phyloP scores from a whole-genome alignment of 371 early-diverging fungal genomes.

The Quaeritorhiza haematococci region DNA sequence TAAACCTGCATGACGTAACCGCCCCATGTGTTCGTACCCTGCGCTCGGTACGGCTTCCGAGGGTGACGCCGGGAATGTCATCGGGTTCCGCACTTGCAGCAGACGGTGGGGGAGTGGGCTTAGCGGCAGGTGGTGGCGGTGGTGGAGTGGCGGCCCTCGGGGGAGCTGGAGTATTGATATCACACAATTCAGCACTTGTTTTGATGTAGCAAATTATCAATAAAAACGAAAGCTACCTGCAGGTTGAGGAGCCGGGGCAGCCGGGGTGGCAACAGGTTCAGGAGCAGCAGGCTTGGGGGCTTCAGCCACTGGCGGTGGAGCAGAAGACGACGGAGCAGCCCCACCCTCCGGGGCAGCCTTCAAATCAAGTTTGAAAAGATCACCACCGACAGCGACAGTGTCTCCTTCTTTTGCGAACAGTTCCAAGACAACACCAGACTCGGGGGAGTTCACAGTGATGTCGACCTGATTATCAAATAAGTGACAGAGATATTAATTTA shows the following conservation, averaged over 20 bases:
- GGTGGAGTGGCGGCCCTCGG: slow-evolving; percentile 20
- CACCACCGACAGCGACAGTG: slow-evolving; percentile 85
- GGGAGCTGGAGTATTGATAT: slow-evolving; percentile 33
- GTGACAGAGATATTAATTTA: background rate
- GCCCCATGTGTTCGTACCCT: slow-evolving; percentile 17
- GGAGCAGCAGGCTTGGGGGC: slow-evolving; percentile 23
- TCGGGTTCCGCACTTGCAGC: slow-evolving; percentile 8
- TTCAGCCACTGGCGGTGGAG: background rate
- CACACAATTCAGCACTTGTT: slow-evolving; percentile 8
- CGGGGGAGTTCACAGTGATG: slow-evolving; percentile 92
- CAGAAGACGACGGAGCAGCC: slow-evolving; percentile 38
- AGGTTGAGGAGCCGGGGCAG: slow-evolving; percentile 14
- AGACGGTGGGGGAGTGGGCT: slow-evolving; percentile 3
- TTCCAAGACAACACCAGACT: slow-evolving; percentile 80
- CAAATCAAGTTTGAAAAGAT: slow-evolving; percentile 84
- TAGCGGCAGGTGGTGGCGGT: slow-evolving; percentile 25
- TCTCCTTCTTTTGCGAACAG: slow-evolving; percentile 85
- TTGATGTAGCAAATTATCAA: too few species aligned
- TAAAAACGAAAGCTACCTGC: too few species aligned
- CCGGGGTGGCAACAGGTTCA: slow-evolving; percentile 31
- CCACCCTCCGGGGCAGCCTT: too few species aligned
- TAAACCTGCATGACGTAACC: background rate
- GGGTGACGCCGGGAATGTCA: slow-evolving; percentile 15
- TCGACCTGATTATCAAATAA: slow-evolving; percentile 56
- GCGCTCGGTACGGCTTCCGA: slow-evolving; percentile 33